Evolutionary conservation across 2,329 filamentous ascomycete genomes (phyloP), one percentile per base, ranked within the genome.

Genomic region (Aspergillus pseudoviridinutans): DNA sequence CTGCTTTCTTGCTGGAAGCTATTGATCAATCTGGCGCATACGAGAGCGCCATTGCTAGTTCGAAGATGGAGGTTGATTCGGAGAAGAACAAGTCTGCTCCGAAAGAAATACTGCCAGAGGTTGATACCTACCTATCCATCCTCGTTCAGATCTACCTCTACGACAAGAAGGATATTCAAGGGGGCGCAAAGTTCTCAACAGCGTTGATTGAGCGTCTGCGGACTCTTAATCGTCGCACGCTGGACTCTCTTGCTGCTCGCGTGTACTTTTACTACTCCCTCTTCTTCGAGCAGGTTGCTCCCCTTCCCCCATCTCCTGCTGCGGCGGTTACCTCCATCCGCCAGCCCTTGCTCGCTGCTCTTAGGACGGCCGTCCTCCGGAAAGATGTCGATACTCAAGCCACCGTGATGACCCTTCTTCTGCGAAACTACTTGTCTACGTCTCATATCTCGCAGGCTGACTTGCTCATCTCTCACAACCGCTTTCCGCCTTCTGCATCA

Each of bases 301-400:
- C 93, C 24, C 85, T 93, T 61, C 90, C 94, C 49, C 92, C 93
- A 25, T 97, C 92, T 53, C 89, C 91, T 56, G 88, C 91, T 68
- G 96, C 92, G 6, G 89, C 92, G 3, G 86, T 96, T 64, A 90
- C 97, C 60, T 83, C 88, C 44, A 92, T 96, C 69, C 89, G 94
- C 58, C 91, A 92, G 56, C 88, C 87, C 61, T 84, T 99, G 52
- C 86, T 99, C 55, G 87, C 90, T 54, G 93, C 92, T 20, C 86
- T 99, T 58, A 87, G 94, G 69, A 97, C 93, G 49, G 91, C 94
- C n/a, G 94, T 97, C 28, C 82, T 99, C 62, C 89, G 94, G 67
- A 97, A 97, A 80, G 94, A 99, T 75, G 87, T 92, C 64, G 94
- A 99, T 69, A 97, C 91, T n/a, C 93, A 97, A 78, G 91, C 94